Conservation (phyloP, 805 yeast species). For the Candida ovalis region DNA sequence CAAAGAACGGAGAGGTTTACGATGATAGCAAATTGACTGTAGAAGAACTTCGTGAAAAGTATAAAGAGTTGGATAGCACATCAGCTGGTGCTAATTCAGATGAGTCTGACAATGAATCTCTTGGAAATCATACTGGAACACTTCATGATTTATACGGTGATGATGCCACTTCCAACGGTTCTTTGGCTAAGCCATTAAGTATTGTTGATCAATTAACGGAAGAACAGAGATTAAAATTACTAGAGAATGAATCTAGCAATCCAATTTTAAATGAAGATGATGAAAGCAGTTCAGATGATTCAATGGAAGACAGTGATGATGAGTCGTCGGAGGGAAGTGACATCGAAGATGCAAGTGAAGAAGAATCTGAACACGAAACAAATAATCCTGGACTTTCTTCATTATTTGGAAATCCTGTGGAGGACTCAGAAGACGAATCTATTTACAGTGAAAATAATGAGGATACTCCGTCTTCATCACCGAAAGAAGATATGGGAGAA, state of each 20-base stretch:
- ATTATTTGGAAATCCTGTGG: constrained; percentile 30
- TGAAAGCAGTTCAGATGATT: constrained; percentile 13
- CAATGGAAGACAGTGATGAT: constrained; percentile 20
- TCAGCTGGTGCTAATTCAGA: constrained; percentile 13
- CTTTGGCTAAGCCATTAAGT: constrained; percentile 8
- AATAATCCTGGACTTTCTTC: constrained; percentile 31
- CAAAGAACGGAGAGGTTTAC: constrained; percentile 10
- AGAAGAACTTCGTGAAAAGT: constrained; percentile 54
- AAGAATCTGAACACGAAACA: constrained; percentile 19
- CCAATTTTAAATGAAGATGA: constrained; percentile 23
- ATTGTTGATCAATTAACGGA: constrained; percentile 27
- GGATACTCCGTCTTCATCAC: constrained; percentile 36
- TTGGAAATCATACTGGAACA: constrained; percentile 11
- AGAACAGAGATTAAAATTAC: constrained; percentile 19
- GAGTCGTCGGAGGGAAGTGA: constrained; percentile 9
- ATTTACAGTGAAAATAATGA: constrained; percentile 28
- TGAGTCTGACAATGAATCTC: constrained; percentile 21
- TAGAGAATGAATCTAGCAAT: constrained; percentile 16
- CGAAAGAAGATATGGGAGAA: constrained; percentile 26
- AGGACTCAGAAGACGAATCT: constrained; percentile 36
- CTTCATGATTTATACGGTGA: constrained; percentile 35
- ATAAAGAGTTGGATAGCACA: constrained; percentile 38
- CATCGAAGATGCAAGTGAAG: constrained; percentile 17
- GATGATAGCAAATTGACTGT: constrained; percentile 51
- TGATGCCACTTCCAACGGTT: constrained; percentile 7